Evolutionary conservation across 371 early-diverging fungal species (phyloP), one percentile per base, ranked within the genome.

Genomic region (Nematocida displodere): DNA sequence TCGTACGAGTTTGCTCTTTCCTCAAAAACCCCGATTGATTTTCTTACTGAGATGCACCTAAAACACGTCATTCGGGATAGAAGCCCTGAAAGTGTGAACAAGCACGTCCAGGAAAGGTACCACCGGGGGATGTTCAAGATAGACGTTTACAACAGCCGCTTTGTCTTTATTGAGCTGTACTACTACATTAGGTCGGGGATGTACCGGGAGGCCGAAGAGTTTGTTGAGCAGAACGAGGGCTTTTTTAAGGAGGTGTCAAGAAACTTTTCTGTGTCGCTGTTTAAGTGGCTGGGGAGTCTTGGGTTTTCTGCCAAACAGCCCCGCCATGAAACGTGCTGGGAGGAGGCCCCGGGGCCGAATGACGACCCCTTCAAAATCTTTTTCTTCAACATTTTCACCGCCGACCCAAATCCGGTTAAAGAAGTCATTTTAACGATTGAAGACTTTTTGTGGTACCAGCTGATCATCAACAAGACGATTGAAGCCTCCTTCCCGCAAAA

Each of bases 361-460:
- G 59, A 28, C 28, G 75, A 71, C 39, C 62, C 75, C 5, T 71
- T 71, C 37, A 71, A 71, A 29, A 7, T 50, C 8, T 34, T 59
- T n/a, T 71, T 71, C 50, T 37, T 39, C 31, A n/a, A 46, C 7
- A 2, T 71, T 13, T 71, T 71, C 63, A 40, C 22, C 2, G 62
- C 36, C 28, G 28, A 15, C n/a, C 22, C 11, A 3, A 40, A 52
- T n/a, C 28, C 42, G 22, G 8, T 37, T 8, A 17, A 58, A 37
- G 11, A 20, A 1, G 48, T 59, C 24, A 49, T 71, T 24, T 44
- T 24, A 8, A 71, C 75, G 26, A 61, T 71, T 49, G 75, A 71
- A 53, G 75, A 71, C 62, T 71, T 71, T 34, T 62, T 71, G 58
- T 71, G 75, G 75, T 61, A 71, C 62, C 46, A 61, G 15, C 37